Evolutionary conservation across 768 basidiomycete species (phyloP), one percentile per base, ranked within the genome.

Genomic region (Russula griseocarnosa): DNA sequence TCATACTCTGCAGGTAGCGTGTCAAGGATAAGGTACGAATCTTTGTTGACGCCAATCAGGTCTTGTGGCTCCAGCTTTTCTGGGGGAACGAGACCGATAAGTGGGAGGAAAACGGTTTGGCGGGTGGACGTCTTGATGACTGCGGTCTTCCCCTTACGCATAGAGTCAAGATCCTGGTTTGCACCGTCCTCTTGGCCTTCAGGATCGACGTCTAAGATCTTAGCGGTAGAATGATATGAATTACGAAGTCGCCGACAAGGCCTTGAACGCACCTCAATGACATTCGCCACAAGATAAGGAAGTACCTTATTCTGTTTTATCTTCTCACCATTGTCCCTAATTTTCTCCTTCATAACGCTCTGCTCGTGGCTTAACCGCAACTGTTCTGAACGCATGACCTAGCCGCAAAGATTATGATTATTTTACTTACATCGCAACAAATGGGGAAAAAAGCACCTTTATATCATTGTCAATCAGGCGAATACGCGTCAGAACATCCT

Each of bases 291-390:
- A 58, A 99, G 86, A 76, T 99, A 99, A 7, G 97, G 97, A 49
- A 99, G 79, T 14, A 97, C 94, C 77, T 98, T 98, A 77, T 99
- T 98, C 83, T 99, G 96, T 76, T 97, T 97, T 69, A 99, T 92
- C 79, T 98, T 98, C 77, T 97, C 94, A 52, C 89, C 88, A 67
- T 98, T 99, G 73, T 99, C 97, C 58, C 92, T 86, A 72, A 99
- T 97, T 82, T 96, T 97, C 81, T 98, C 95, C 73, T 92, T 90
- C 97, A 99, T 98, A 68, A 89, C 88, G 69, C 79, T 89, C 76
- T 96, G 92, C 75, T 98, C 97, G 73, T 98, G 96, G 70, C 91
- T 87, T 60, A 99, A 76, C 56, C 97, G 84, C 67, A 90, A 79
- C 11, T 88, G 93, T 77, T 98, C 97, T 69, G 94, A 96, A 70